These are phyloP conservation scores for Eremochloa ophiuroides DNA, from an alignment of 176 grass and related monocot genomes.

Conservation along the genomic window DNA sequence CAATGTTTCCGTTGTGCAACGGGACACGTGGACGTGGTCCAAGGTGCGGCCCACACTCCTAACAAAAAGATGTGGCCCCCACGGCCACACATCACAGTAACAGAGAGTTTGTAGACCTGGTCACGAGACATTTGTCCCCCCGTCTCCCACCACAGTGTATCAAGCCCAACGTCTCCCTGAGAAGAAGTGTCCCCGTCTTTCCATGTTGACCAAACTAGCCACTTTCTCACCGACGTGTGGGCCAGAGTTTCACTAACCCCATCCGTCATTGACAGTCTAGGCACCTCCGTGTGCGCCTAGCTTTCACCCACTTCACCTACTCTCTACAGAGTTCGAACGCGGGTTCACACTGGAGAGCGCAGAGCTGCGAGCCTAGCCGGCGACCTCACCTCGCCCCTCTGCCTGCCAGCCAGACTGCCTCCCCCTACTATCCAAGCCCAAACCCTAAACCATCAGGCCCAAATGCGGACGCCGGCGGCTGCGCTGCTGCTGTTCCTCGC, in stretches of 20 bases:
- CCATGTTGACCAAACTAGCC: not conserved
- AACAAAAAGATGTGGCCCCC: too few relatives aligned
- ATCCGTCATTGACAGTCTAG: not conserved
- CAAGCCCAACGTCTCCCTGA: conserved; percentile 7
- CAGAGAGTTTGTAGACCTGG: not conserved
- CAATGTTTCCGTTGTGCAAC: not conserved
- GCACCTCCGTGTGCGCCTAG: not conserved
- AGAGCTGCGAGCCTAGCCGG: not conserved
- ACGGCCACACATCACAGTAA: not conserved
- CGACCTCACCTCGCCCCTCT: not conserved
- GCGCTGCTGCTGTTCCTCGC: conserved; percentile 9
- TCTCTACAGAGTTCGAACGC: not conserved
- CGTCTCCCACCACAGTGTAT: not conserved
- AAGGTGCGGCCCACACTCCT: too few relatives aligned
- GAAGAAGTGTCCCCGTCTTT: not conserved
- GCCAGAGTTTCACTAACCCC: fast-evolving
- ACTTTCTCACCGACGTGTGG: not conserved
- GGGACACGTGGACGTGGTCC: not conserved
- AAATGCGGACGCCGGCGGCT: conserved; percentile 15
- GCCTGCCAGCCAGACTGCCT: not conserved
- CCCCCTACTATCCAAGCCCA: not conserved
- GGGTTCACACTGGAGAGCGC: not conserved
- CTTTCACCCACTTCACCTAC: not conserved
- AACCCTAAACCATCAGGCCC: conserved; percentile 34
- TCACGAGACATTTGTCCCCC: conserved; percentile 27